Percentiles rank a stretch among this genome's conserved stretches.
These are phyloP conservation scores for Pecoramyces ruminantium DNA, from an alignment of 192 early-diverging fungal genomes.

Conservation along the genomic window DNA sequence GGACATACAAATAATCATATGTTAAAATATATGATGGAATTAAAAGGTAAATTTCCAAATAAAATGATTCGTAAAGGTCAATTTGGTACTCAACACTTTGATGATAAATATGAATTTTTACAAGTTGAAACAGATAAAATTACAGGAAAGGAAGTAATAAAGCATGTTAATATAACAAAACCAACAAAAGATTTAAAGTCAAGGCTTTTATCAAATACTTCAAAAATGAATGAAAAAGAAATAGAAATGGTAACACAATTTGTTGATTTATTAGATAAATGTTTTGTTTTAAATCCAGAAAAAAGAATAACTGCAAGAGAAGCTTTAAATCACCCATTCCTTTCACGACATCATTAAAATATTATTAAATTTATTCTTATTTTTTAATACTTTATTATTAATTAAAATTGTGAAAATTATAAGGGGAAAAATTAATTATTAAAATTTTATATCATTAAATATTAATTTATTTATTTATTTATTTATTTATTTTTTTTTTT, in stretches of 20 bases:
- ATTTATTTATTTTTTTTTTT: too few relatives aligned
- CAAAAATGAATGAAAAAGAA: conserved; percentile 36
- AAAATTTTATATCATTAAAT: too few relatives aligned
- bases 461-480: too few relatives aligned
- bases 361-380: too few relatives aligned
- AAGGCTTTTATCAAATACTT: conserved; percentile 34
- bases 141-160: conserved; percentile 33
- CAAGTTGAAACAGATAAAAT: conserved; percentile 5
- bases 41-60: conserved; percentile 72
- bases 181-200: conserved; percentile 53
- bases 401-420: too few relatives aligned
- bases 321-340: conserved; percentile 75
- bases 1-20: conserved; percentile 92
- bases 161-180: conserved; percentile 42
- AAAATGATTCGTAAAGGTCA: conserved; percentile 70
- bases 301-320: conserved; percentile 72
- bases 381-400: too few relatives aligned
- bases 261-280: conserved; percentile 71
- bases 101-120: conserved; percentile 52
- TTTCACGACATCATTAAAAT: not conserved
- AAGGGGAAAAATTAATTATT: too few relatives aligned
- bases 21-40: conserved; percentile 82
- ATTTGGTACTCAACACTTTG: conserved; percentile 76
- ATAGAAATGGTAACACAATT: conserved; percentile 41
- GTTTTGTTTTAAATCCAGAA: conserved; percentile 68